phyloP scores from a whole-genome alignment of 1,284 basidiomycete genomes.

The Serendipita sp. region DNA sequence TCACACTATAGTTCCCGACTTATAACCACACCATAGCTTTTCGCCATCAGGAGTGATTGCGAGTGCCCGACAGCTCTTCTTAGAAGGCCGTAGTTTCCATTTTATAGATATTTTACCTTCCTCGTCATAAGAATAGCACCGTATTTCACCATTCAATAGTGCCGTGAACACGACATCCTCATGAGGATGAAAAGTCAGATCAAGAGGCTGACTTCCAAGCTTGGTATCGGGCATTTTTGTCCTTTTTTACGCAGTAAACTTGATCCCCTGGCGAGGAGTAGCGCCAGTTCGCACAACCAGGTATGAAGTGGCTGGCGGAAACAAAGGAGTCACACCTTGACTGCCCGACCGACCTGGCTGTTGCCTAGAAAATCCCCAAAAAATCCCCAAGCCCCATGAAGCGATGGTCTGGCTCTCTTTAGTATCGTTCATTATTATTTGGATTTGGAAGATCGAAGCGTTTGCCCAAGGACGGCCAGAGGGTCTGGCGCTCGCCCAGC shows the following conservation, averaged over 20 bases:
- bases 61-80: slow-evolving; percentile 63
- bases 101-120: slow-evolving; percentile 38
- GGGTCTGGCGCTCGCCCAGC: neutral
- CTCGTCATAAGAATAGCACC: slow-evolving; percentile 61
- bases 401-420: neutral
- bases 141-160: slow-evolving; percentile 71
- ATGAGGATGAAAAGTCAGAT: slow-evolving; percentile 74
- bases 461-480: neutral
- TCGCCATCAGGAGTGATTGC: slow-evolving; percentile 49
- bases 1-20: slow-evolving; percentile 48
- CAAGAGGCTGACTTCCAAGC: slow-evolving; percentile 71
- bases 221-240: slow-evolving; percentile 54
- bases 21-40: slow-evolving; percentile 67
- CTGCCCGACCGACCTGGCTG: neutral
- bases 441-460: neutral
- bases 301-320: neutral
- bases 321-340: neutral
- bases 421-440: neutral
- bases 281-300: no score
- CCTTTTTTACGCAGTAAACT: no score
- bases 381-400: neutral
- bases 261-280: no score
- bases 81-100: slow-evolving; percentile 51
- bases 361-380: neutral
- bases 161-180: slow-evolving; percentile 58